A percentile compares a stretch with the other conserved stretches of the same genome.
Conservation (phyloP, 2,329 filamentous ascomycete genomes). For the Calonectria pteridis region DNA sequence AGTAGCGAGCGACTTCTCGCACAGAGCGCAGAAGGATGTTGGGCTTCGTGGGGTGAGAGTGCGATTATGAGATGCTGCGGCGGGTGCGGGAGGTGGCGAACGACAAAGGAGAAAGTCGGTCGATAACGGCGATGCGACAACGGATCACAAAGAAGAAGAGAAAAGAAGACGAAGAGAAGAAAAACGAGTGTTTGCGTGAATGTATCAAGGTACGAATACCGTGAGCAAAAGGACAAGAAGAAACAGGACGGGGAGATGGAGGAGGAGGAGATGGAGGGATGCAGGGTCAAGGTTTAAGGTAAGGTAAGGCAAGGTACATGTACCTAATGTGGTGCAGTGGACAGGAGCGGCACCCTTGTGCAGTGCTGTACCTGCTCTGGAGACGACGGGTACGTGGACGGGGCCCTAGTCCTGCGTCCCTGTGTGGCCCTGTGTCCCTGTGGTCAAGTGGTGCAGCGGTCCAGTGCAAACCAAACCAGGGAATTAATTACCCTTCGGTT, state of each 20-base stretch:
- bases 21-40: constrained; percentile 27
- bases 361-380: constrained; percentile 6
- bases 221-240: constrained; percentile 18
- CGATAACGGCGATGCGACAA: constrained; percentile 4
- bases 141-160: neutral
- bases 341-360: constrained; percentile 16
- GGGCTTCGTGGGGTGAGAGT: constrained; percentile 37
- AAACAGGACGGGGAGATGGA: constrained; percentile 14
- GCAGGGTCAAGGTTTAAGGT: constrained; percentile 28
- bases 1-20: constrained; percentile 24
- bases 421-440: neutral
- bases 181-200: constrained; percentile 20
- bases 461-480: constrained; percentile 35
- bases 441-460: neutral
- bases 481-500: constrained; percentile 42
- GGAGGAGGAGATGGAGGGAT: constrained; percentile 16
- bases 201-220: constrained; percentile 12
- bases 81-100: neutral
- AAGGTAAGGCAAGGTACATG: constrained; percentile 16
- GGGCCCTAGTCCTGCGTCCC: neutral
- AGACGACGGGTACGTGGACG: constrained; percentile 12
- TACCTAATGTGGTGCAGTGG: constrained; percentile 4
- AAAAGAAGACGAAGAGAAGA: neutral
- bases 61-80: constrained; percentile 20
- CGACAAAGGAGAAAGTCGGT: constrained; percentile 16